Base-by-base conservation (phyloP, 345 rosid species). In the Erysimum cheiranthoides region DNA sequence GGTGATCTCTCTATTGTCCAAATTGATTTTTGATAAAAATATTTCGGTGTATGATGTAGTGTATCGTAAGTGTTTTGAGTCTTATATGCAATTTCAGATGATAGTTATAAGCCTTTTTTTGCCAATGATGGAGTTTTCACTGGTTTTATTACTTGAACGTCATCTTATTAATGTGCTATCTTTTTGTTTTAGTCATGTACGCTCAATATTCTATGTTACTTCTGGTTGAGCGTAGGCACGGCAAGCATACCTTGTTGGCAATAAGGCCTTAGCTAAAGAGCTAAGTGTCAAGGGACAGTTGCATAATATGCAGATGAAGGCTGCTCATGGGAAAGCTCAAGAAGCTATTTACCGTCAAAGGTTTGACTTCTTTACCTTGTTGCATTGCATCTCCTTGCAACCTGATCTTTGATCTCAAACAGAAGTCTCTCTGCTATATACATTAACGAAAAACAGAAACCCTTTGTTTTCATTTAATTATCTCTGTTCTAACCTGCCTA, bases 261-360 rank as follows among this genome's bases (percentile, higher is more conserved):
- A 93, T 72, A 95, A 93, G 84, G 96, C 92, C 47, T 80, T 95
- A 36, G 98, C 98, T 38, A 95, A 93, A 85, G 98, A 93, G 75
- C 86, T 88, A 80, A 93, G 99, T 73, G 89, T 75, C 45, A 95
- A 93, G 82, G 99, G 99, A 58, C 97, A 95, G 81, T 75, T 87
- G 73, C 92, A 95, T 76, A 91, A 89, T 79, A 78, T 88, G 87
- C 93, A 91, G 70, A 95, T 95, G 98, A 95, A 93, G 80, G 96
- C 88, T 78, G 94, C 97, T 58, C 98, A 93, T 84, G 98, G 90
- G 42, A 95, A 89, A 83, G 99, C 98, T 28, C 97, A 93, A 71
- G 98, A 95, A 58, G 88, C 98, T 62, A 93, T 93, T 70, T 95
- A 87, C 78, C 97, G 90, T 66, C 92, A 86, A 75, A 93, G 99